These are phyloP conservation scores for Microbotryum scabiosae DNA, from an alignment of 1,284 basidiomycete species.

Conservation along the genomic window DNA sequence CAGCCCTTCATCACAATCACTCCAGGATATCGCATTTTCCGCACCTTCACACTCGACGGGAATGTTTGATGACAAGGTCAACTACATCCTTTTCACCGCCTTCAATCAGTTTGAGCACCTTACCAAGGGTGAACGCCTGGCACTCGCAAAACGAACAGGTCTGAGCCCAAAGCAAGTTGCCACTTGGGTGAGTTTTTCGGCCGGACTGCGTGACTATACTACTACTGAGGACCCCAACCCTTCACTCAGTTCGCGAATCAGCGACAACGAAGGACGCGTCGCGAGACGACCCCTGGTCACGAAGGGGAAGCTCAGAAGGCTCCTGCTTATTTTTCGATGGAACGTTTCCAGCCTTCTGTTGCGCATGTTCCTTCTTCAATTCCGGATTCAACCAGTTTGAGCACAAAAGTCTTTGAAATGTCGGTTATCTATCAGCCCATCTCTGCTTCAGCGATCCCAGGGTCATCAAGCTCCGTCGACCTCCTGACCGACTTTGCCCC, in stretches of 20 bases:
- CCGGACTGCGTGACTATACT: too few species aligned
- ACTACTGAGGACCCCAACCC: too few species aligned
- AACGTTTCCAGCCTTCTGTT: too few species aligned
- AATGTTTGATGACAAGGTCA: slow-evolving; percentile 14
- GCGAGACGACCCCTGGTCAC: not conserved
- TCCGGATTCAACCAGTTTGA: too few species aligned
- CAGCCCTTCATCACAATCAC: too few species aligned
- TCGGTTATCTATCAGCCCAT: not conserved
- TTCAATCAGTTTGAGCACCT: slow-evolving; percentile 4
- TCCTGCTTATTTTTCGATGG: too few species aligned
- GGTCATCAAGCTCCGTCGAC: too few species aligned
- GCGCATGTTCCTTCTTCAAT: too few species aligned
- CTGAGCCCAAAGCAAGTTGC: slow-evolving; percentile 15
- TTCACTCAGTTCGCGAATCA: slow-evolving; percentile 22
- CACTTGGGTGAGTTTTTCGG: slow-evolving; percentile 9
- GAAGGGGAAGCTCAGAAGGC: too few species aligned
- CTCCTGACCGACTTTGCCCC: too few species aligned
- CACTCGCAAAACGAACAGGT: slow-evolving; percentile 8
- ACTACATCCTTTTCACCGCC: slow-evolving; percentile 9
- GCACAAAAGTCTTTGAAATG: too few species aligned
- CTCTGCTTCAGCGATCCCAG: not conserved
- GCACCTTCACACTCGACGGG: not conserved
- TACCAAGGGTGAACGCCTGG: slow-evolving; percentile 10
- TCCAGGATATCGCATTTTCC: too few species aligned
- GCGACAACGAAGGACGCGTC: slow-evolving; percentile 23